A percentile compares a stretch with the other conserved stretches of the same genome.
Conservation (phyloP, 257 asterid genomes). For the Solanum chmielewskii region DNA sequence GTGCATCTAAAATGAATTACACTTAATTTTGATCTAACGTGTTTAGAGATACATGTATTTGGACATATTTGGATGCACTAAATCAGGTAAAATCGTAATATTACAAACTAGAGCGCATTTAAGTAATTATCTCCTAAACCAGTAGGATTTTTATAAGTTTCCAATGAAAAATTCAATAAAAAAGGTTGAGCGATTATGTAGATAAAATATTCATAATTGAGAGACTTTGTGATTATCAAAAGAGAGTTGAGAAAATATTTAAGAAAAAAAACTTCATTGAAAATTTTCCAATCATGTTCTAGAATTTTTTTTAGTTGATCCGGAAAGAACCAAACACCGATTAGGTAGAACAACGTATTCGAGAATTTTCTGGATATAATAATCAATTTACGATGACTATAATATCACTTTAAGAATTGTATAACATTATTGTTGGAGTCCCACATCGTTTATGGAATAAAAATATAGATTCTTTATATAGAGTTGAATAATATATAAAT, state of each 20-base stretch:
- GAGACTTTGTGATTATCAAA: background rate
- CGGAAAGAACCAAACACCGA: background rate
- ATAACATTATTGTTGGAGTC: background rate
- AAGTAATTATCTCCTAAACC: too few species aligned
- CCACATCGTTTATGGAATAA: background rate
- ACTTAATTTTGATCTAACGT: too few species aligned
- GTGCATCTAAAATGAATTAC: too few species aligned
- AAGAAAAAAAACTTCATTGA: background rate
- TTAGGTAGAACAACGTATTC: background rate
- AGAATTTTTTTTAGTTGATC: background rate
- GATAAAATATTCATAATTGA: background rate
- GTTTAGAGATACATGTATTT: too few species aligned
- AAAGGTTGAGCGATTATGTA: background rate
- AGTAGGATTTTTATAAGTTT: too few species aligned
- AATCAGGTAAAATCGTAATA: too few species aligned
- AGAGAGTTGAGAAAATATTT: background rate
- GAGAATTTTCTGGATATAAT: background rate
- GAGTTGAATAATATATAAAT: too few species aligned
- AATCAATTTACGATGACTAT: background rate
- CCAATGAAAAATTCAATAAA: background rate
- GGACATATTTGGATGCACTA: too few species aligned
- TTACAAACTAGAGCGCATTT: too few species aligned
- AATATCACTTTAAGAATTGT: background rate
- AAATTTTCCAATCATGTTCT: background rate
- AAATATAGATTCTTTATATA: background rate